Base-by-base conservation (phyloP, 164 flowering plant species). In the Stephania yunnanensis region DNA sequence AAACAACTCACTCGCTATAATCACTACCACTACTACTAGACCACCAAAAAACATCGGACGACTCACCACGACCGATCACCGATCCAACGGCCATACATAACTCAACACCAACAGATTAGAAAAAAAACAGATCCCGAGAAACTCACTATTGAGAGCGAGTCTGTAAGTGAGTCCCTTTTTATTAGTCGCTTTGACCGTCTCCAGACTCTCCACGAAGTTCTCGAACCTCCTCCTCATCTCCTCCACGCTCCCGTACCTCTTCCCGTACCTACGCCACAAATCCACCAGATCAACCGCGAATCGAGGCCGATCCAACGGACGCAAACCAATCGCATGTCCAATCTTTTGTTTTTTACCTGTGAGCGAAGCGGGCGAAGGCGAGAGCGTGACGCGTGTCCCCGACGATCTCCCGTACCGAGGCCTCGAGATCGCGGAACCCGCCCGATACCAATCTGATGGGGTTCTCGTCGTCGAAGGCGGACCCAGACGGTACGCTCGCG, bases 291-390 rank as follows among this genome's bases (percentile, higher is more conserved):
- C 42, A 36, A 1, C 42, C 42, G 42, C n/a, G 7, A 17, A 19
- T 19, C 66, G 65, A 17, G 11, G 15, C 20, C 11, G 36, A 13
- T 31, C 17, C 13, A 8, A 61, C 29, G 11, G 12, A n/a, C 45
- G 5, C 3, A 5, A 8, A 12, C 9, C 53, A 48, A 48, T 48
- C 50, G 4, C 53, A 12, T 8, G 10, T 12, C 29, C 4, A 2
- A 66, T 6, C 12, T 2, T 7, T n/a, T 17, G 1, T 36, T 36
- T 36, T 25, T 52, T 7, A 92, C 98, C 92, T 86, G 81, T 79
- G 84, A 74, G 97, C 91, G 71, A 92, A 96, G 46, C 99, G 94
- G 3, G 91, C 92, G 81, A 96, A 96, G 83, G 89, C 79, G 80
- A 89, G 80, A 15, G 91, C 94, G 53, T 84, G 94, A 69, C 94